Base-by-base conservation (phyloP, 495 filamentous ascomycete species). In the Jackrogersella multiformis region DNA sequence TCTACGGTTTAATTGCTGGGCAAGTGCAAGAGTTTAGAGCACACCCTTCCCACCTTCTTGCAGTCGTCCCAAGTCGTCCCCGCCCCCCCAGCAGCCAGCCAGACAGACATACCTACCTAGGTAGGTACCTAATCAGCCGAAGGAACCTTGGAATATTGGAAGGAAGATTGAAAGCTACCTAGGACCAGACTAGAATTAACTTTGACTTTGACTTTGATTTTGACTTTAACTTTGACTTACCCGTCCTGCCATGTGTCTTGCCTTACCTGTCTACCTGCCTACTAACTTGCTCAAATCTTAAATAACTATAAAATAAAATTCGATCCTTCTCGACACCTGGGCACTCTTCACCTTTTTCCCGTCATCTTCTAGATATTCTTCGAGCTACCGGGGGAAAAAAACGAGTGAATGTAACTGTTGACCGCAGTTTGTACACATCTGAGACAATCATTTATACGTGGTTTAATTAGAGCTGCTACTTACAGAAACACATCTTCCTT, bases 361-460 rank as follows among this genome's bases (percentile, higher is more conserved):
- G 42, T 7, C 21, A 46, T 26, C 10, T 46, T 46, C 42, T n/a
- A n/a, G n/a, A n/a, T n/a, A n/a, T n/a, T n/a, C n/a, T n/a, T n/a
- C n/a, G n/a, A n/a, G n/a, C n/a, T n/a, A n/a, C n/a, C n/a, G n/a
- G n/a, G n/a, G n/a, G n/a, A n/a, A n/a, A n/a, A n/a, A n/a, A n/a
- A 30, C 26, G 7, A 30, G 26, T 7, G 26, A 30, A 30, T 30
- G 26, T 30, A 7, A 30, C 26, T 30, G 26, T 34, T 51, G 45
- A 51, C 59, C 53, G 48, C 51, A 56, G 48, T 62, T 66, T 58
- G 45, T 45, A 12, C 6, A 12, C 24, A 64, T 64, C 52, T 62
- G 57, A 70, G 56, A 66, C 67, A 66, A 62, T 57, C 55, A 60
- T 54, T 56, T 63, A 39, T 60, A 63, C 20, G 20, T 60, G 44